Percentiles rank a stretch among this genome's conserved stretches.
Evolutionary conservation across 345 rosid species (phyloP).

Genomic region (Dipteronia sinensis): DNA sequence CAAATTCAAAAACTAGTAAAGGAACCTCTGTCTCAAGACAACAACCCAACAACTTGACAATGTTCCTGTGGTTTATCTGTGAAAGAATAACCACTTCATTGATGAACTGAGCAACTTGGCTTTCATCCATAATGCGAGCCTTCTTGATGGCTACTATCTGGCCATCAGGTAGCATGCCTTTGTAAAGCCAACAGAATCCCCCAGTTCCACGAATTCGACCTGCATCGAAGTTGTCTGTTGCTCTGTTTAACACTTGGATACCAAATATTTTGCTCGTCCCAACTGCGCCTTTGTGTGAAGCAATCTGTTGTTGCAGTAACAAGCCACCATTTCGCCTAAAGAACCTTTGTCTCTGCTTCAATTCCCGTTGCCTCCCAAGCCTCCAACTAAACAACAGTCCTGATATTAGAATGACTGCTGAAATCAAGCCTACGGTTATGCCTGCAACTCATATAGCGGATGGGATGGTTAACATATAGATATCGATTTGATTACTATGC

Average conservation of each 20-base stretch:
- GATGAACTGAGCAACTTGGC: conserved; percentile 24
- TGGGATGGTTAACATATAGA: not conserved
- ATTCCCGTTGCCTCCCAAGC: not conserved
- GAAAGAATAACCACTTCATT: conserved; percentile 28
- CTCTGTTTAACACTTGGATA: conserved; percentile 24
- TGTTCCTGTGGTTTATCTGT: conserved; percentile 27
- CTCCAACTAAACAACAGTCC: conserved; percentile 11
- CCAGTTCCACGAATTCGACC: conserved; percentile 22
- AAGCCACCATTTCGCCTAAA: conserved; percentile 26
- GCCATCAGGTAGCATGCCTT: conserved; percentile 25
- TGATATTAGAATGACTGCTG: not conserved
- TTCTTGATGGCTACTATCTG: conserved; percentile 25
- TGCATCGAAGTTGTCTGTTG: conserved; percentile 23
- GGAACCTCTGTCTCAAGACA: conserved; percentile 26
- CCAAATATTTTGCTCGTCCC: conserved; percentile 19
- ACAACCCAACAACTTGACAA: conserved; percentile 26
- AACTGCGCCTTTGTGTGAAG: conserved; percentile 14
- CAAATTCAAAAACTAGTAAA: conserved; percentile 27
- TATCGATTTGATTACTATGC: not conserved
- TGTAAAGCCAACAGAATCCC: conserved; percentile 30
- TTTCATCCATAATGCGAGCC: conserved; percentile 21
- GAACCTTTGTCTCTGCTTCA: conserved; percentile 16
- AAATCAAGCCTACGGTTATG: not conserved
- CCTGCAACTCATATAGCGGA: conserved; percentile 9
- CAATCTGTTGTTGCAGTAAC: conserved; percentile 27